Evolutionary conservation across 352 stramenopile genomes (phyloP), one percentile per base, ranked within the genome.

Genomic region (Pythium apleroticum): DNA sequence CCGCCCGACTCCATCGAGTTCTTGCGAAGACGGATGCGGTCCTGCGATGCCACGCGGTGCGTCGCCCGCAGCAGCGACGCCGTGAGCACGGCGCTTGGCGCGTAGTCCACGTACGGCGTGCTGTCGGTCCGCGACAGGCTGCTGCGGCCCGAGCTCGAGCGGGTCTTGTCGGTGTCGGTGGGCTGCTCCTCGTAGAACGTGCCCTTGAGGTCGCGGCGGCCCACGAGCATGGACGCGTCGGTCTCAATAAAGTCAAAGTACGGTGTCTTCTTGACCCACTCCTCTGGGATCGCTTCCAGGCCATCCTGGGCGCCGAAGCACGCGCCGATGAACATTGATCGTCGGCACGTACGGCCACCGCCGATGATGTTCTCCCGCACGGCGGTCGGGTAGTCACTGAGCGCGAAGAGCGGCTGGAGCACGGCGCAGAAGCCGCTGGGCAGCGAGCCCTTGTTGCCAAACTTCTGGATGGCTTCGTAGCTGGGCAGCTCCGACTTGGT

Each of bases 361-460:
- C 84, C 84, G 24, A 93, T 89, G 53, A 93, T 93, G 71, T 93
- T 93, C 53, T 93, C 84, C 11, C 84, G 81, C 31, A 93, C 82
- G 10, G 84, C 84, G 15, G 84, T 91, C 15, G 80, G 73, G 64
- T 91, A 93, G 70, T 93, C 84, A 53, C 79, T 91, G 4, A 91
- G 69, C 43, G 90, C 84, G 20, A 93, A 93, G 24, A 93, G 78
- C 45, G 84, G 84, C 64, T 93, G 84, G 27, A 93, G 58, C 48
- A 93, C 82, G 11, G 80, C 76, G 54, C 80, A 86, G 56, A 93
- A 89, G 12, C 84, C 84, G 11, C 73, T 76, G n/a, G 84, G 80
- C 4, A 91, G 66, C 24, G 80, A 78, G 1, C 84, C 84, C 11
- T 85, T 84, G 71, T 93, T 93, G 60, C 84, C 84, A 50, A 91